phyloP scores from a whole-genome alignment of 148 eudicot genomes.

The Amaranthus cruentus region DNA sequence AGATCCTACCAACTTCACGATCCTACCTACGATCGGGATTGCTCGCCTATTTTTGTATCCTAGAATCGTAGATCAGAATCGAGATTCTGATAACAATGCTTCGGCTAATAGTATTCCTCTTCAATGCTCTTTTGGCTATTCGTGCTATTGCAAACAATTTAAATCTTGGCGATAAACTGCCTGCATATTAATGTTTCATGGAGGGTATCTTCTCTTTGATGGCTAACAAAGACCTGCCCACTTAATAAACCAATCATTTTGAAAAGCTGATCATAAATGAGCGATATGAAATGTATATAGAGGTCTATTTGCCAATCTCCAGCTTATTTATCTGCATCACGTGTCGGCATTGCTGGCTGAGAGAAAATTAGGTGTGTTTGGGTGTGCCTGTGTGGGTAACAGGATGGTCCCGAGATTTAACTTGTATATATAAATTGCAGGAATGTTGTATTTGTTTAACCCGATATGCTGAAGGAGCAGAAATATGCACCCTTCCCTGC shows the following conservation, averaged over 20 bases:
- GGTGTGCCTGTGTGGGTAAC: not conserved
- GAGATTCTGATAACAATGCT: too few relatives aligned
- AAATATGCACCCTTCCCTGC: constrained; percentile 65
- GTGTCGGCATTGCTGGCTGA: too few relatives aligned
- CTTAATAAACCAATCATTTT: not conserved
- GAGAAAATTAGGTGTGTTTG: not conserved
- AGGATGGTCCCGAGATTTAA: not conserved
- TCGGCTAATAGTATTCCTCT: too few relatives aligned
- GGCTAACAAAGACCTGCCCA: not conserved
- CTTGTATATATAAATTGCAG: constrained; percentile 24
- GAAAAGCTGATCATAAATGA: not conserved
- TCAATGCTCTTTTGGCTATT: too few relatives aligned
- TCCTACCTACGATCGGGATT: too few relatives aligned
- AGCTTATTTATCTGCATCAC: not conserved
- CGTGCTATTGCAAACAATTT: not conserved
- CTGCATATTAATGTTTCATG: not conserved
- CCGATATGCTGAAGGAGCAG: constrained; percentile 54
- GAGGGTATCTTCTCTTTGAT: not conserved
- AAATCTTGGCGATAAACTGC: not conserved
- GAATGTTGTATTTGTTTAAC: constrained; percentile 78
- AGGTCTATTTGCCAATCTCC: not conserved
- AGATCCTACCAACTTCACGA: too few relatives aligned
- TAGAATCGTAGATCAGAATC: too few relatives aligned
- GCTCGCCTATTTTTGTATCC: too few relatives aligned
- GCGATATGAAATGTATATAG: not conserved